Evolutionary conservation across 768 basidiomycete species (phyloP), one percentile per base, ranked within the genome.

Genomic region (Mycena epipterygia): DNA sequence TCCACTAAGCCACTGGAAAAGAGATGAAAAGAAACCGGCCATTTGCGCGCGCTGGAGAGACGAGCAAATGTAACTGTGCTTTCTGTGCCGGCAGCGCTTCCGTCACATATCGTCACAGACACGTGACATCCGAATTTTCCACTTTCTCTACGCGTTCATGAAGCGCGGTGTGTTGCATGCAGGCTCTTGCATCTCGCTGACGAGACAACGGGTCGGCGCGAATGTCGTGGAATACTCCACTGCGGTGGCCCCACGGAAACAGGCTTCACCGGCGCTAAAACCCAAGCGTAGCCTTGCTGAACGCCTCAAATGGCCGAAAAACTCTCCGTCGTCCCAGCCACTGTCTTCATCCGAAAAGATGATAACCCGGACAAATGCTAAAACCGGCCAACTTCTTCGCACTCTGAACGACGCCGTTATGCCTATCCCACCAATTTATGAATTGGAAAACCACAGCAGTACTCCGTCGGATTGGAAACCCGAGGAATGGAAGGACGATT

Each of bases 1-100:
- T 86, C 86, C 83, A 68, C 79, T 79, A 57, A 87, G 77, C 87
- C 86, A 88, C 62, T 83, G 81, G 61, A 86, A 82, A 39, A 86
- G 67, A 29, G 84, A 82, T 12, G 83, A 62, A 49, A 87, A 82
- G 67, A 87, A 81, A 30, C 81, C 77, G 49, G 83, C 76, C 85
- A 86, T 86, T 41, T 67, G 53, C 14, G 39, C 42, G 35, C 32
- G 44, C n/a, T n/a, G n/a, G n/a, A n/a, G n/a, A n/a, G n/a, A n/a
- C n/a, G n/a, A n/a, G n/a, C n/a, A n/a, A n/a, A n/a, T n/a, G n/a
- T n/a, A n/a, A n/a, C n/a, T n/a, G n/a, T n/a, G n/a, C n/a, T n/a
- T n/a, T n/a, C n/a, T n/a, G n/a, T n/a, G n/a, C n/a, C n/a, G 30
- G 53, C 39, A 25, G 35, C 37, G 56, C 55, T 57, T 58, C 33